Evolutionary conservation across 108 stramenopile genomes (phyloP).

Genomic region (Mediolabrus comicus): DNA sequence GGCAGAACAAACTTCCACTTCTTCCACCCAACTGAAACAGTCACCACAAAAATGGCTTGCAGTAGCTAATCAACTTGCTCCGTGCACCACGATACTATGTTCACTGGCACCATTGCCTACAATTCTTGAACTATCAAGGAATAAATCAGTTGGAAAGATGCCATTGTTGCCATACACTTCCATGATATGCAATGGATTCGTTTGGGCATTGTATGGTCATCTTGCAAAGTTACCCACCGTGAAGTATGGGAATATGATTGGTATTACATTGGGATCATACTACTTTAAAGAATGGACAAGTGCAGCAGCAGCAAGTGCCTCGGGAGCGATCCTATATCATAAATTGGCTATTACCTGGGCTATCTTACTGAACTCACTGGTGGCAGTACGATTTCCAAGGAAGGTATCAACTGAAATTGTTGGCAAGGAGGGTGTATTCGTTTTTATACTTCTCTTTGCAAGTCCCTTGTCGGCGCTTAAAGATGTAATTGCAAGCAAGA

Average conservation of each 20-base stretch:
- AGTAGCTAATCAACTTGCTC: slow-evolving; percentile 3
- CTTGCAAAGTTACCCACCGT: slow-evolving; percentile 49
- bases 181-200: slow-evolving; percentile 59
- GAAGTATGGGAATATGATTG: slow-evolving; percentile 56
- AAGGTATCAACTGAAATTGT: not conserved
- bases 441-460: slow-evolving; percentile 63
- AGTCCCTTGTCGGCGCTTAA: slow-evolving; percentile 56
- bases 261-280: slow-evolving; percentile 49
- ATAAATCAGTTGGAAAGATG: slow-evolving; percentile 50
- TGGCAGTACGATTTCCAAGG: slow-evolving; percentile 1
- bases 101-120: slow-evolving; percentile 53
- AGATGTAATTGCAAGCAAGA: slow-evolving; percentile 54
- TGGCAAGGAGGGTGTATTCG: slow-evolving; percentile 20
- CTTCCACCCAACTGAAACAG: not conserved
- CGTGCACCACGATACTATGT: not conserved
- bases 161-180: slow-evolving; percentile 75
- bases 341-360: slow-evolving; percentile 2
- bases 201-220: slow-evolving; percentile 57
- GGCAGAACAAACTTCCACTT: not conserved
- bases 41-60: not conserved
- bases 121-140: slow-evolving; percentile 41
- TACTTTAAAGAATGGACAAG: slow-evolving; percentile 52
- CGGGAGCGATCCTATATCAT: slow-evolving; percentile 45
- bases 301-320: slow-evolving; percentile 32
- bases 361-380: not conserved